Base-by-base conservation (phyloP, 192 early-diverging fungal genomes). In the Backusella westeae region DNA sequence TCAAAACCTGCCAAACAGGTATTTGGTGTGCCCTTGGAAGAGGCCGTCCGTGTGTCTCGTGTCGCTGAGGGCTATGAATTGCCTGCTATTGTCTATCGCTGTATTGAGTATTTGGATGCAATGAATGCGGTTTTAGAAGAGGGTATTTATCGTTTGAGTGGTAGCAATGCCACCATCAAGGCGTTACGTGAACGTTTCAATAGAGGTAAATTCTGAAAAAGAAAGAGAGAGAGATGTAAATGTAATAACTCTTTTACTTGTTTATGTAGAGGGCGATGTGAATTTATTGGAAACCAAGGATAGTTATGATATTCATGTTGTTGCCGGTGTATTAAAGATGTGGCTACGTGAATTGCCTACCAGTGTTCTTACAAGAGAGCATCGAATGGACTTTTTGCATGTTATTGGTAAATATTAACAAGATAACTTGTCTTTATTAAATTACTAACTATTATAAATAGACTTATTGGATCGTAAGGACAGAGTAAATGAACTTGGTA, bases 81-180 rank as follows among this genome's bases (percentile, higher is more conserved):
- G 21, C 98, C 98, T 23, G 91, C 96, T 3, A 89, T 99, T 36
- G 92, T 99, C 2, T 98, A 93, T 82, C 86, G 98, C 21, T 98
- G 97, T 76, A 96, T 99, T 69, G 97, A 99, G 85, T 99, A 95
- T 76, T 80, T 99, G 67, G 97, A 99, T 80, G 89, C 91, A 3
- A 94, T 93, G 79, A 92, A 94, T 78, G 97, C 96, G 8, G 89
- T 85, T 68, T 78, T 93, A 26, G 98, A 99, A 75, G 97, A 98
- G 83, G 98, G 98, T 4, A 92, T 99, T 36, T 99, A 98, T 85
- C 91, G 98, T 14, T 85, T 96, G 77, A 95, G 91, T 42, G 98
- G 98, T 32, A 90, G 90, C 34, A 85, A 90, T 34, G 77, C 85
- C 7, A 87, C 89, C 38, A 93, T 98, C 75, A 88, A 93, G 72